Conservation (phyloP, 331 rosid genomes). For the Phaseolus coccineus region DNA sequence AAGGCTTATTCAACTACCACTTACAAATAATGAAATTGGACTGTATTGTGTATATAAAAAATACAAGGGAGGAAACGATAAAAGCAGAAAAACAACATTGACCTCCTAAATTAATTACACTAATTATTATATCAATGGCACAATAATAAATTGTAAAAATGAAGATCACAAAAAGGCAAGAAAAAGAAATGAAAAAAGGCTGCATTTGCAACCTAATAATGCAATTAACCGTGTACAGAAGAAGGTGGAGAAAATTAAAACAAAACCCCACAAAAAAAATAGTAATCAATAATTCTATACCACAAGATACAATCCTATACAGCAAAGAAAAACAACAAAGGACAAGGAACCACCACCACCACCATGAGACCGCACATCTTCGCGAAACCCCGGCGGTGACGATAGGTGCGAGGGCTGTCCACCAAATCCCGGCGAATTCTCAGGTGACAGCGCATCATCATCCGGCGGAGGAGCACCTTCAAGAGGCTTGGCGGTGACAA, state of each 20-base stretch:
- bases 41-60: constrained; percentile 8
- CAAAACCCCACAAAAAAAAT: constrained; percentile 60
- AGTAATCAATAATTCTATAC: constrained; percentile 62
- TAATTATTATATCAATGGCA: constrained; percentile 49
- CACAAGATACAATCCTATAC: constrained; percentile 81
- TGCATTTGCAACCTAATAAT: constrained; percentile 68
- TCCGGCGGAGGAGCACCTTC: constrained; percentile 64
- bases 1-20: constrained; percentile 11
- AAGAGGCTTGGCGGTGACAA: constrained; percentile 36
- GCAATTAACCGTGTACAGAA: constrained; percentile 67
- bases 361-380: constrained; percentile 55
- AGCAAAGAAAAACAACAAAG: constrained; percentile 55
- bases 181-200: constrained; percentile 43
- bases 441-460: constrained; percentile 58
- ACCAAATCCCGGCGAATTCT: constrained; percentile 46
- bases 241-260: constrained; percentile 46
- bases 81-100: constrained; percentile 40
- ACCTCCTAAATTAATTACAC: constrained; percentile 43
- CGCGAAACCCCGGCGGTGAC: constrained; percentile 76
- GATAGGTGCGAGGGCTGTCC: constrained; percentile 71
- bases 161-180: constrained; percentile 24
- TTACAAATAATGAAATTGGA: constrained; percentile 23
- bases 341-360: constrained; percentile 54
- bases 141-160: constrained; percentile 39
- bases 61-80: constrained; percentile 14